Evolutionary conservation across 331 rosid genomes (phyloP), one percentile per base, ranked within the genome.

Genomic region (Spiraea crenata): DNA sequence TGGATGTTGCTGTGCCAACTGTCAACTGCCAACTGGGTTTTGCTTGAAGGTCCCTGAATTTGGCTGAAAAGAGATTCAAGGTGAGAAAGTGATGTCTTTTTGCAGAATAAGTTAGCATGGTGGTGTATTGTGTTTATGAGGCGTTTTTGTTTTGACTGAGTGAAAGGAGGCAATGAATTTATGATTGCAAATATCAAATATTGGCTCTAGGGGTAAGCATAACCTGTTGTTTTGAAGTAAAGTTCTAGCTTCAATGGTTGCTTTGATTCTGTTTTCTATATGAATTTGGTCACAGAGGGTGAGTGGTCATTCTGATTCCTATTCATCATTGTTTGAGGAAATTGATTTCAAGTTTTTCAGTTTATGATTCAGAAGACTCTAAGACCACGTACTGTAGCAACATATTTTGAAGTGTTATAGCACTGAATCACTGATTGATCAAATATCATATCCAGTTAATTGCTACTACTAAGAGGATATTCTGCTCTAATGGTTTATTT

Each of bases 71-170:
- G 74, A 71, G 47, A 37, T 6, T 58, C n/a, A 49, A 71, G 76
- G 76, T 71, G 51, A 35, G 68, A 60, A 50, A 49, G 20, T 37
- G 9, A 35, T 37, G 31, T 48, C 38, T 47, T 71, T 47, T 71
- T 60, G 11, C 64, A 14, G 64, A 37, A 59, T 1, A 25, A 25
- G 37, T 6, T 7, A 10, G 9, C 46, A 42, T 42, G 46, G 46
- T 42, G 46, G 31, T 25, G 31, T 25, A 25, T 25, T 25, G 31
- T 25, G 31, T 2, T 25, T 25, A 25, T 25, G 31, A 25, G 31
- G 31, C 31, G 31, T 25, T 25, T 25, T 25, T 25, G 1, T 25
- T 25, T 25, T 25, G 31, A 25, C 31, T 25, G 31, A 35, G 71
- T 40, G 8, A 19, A 6, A 4, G 39, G 39, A 50, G 46, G 49